Conservation (phyloP, 495 filamentous ascomycete species). For the Xylaria sp. region DNA sequence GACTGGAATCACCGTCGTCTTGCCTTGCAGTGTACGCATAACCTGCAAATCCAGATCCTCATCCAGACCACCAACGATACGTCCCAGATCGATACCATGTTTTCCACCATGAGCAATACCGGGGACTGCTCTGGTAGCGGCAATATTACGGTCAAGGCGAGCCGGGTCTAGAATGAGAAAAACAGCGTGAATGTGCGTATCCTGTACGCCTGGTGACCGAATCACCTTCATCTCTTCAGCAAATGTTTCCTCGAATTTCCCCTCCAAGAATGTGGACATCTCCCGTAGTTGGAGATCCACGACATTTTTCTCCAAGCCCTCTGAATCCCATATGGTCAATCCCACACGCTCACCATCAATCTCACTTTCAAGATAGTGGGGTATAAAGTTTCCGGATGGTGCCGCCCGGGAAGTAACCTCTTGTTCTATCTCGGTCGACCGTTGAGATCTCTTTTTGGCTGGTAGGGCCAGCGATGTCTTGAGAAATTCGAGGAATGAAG, state of each 20-base stretch:
- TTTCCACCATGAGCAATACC: conserved; percentile 60
- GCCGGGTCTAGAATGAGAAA: conserved; percentile 91
- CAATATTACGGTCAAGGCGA: conserved; percentile 82
- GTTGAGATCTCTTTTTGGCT: conserved; percentile 69
- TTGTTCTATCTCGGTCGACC: conserved; percentile 57
- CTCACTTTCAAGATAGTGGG: conserved; percentile 92
- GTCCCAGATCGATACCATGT: conserved; percentile 54
- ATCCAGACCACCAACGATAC: conserved; percentile 75
- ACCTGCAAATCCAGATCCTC: conserved; percentile 91
- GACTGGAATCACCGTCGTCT: conserved; percentile 94
- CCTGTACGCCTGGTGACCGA: conserved; percentile 87
- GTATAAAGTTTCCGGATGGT: conserved; percentile 71
- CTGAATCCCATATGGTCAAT: conserved; percentile 94
- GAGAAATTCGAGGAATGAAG: conserved; percentile 95
- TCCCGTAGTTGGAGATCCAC: conserved; percentile 93
- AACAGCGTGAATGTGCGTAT: conserved; percentile 97
- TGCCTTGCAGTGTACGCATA: conserved; percentile 85
- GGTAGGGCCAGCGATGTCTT: conserved; percentile 82
- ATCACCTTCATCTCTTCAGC: conserved; percentile 97
- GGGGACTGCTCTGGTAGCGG: conserved; percentile 63
- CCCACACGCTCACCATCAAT: conserved; percentile 92
- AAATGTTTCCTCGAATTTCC: conserved; percentile 98
- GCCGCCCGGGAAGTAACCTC: conserved; percentile 57
- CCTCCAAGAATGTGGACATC: conserved; percentile 90
- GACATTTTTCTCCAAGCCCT: conserved; percentile 89